Evolutionary conservation across 495 filamentous ascomycete species (phyloP).

Genomic region (Antarctomyces pellizariae): DNA sequence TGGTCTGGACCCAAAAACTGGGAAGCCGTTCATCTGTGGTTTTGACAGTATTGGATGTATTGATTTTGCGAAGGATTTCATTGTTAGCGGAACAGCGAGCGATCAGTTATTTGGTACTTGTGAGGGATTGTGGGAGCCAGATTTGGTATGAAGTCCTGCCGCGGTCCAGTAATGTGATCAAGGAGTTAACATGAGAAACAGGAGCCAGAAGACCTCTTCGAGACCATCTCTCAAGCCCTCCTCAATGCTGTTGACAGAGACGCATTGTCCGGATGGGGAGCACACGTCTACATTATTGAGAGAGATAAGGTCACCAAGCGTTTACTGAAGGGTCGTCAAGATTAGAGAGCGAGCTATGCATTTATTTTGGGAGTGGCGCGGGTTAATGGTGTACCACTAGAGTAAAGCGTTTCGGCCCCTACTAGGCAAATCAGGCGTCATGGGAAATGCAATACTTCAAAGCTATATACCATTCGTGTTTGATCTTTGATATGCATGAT

Average conservation of each 20-base stretch:
- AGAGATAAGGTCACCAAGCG: constrained; percentile 99
- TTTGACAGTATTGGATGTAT: constrained; percentile 99
- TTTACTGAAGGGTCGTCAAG: constrained; percentile 68
- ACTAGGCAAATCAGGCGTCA: no score
- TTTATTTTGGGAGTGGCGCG: no score
- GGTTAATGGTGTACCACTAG: no score
- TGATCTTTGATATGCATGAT: no score
- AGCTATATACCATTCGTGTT: no score
- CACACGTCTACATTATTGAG: constrained; percentile 96
- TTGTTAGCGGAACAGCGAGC: constrained; percentile 85
- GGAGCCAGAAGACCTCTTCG: constrained; percentile 86
- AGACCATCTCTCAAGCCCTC: constrained; percentile 93
- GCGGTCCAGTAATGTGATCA: constrained; percentile 2
- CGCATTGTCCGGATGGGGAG: constrained; percentile 91
- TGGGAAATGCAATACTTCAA: no score
- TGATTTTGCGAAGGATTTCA: constrained; percentile 98
- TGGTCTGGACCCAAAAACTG: constrained; percentile 75
- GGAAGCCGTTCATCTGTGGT: constrained; percentile 91
- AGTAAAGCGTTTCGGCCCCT: no score
- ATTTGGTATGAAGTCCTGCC: constrained; percentile 40
- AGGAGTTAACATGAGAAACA: constrained; percentile 13
- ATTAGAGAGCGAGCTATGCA: constrained; percentile 19
- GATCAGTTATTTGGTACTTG: constrained; percentile 98
- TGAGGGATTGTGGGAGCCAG: constrained; percentile 93
- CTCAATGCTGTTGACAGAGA: constrained; percentile 91